Evolutionary conservation across 2,329 filamentous ascomycete species (phyloP), one percentile per base, ranked within the genome.

Genomic region (Trichoderma endophyticum): DNA sequence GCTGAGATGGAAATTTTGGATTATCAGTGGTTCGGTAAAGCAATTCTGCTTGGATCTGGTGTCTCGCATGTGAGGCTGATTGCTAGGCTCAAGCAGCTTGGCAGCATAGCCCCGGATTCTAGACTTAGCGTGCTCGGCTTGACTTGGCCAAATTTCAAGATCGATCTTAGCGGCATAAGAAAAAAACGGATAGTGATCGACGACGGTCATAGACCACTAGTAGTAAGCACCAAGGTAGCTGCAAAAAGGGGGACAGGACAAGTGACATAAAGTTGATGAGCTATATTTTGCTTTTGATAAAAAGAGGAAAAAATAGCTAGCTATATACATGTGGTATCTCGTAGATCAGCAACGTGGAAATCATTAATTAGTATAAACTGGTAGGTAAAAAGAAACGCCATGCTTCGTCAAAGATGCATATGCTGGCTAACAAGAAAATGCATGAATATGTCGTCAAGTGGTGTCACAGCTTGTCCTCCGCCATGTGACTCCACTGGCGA

Each of bases 241-340:
- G 36, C 15, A 43, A 63, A 30, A 36, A 9, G 7, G 12, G 14
- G 11, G 4, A 15, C 3, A 56, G 5, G 15, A 21, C 8, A 21
- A 36, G 59, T 9, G 7, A 18, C 1, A 2, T 14, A 18, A 24
- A 43, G 12, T 30, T 59, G 15, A 24, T 66, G 26, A n/a, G 34
- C 48, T 56, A 15, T 67, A 30, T 11, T 61, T 32, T 34, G 15
- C 18, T n/a, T 21, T 32, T 64, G 18, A 15, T 43, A 24, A 57
- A 30, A 30, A 7, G 9, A 15, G 3, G 54, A 64, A 18, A 8
- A 34, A 54, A 51, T 43, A 43, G 39, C 43, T 69, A 51, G 39
- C 43, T 69, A 51, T 30, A 54, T 21, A 70, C 18, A n/a, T 43
- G 7, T 62, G 39, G 67, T 70, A 70, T 70, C 57, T 70, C 67